Evolutionary conservation across 2,329 filamentous ascomycete species (phyloP).

Genomic region (Calonectria pseudoturangicola): DNA sequence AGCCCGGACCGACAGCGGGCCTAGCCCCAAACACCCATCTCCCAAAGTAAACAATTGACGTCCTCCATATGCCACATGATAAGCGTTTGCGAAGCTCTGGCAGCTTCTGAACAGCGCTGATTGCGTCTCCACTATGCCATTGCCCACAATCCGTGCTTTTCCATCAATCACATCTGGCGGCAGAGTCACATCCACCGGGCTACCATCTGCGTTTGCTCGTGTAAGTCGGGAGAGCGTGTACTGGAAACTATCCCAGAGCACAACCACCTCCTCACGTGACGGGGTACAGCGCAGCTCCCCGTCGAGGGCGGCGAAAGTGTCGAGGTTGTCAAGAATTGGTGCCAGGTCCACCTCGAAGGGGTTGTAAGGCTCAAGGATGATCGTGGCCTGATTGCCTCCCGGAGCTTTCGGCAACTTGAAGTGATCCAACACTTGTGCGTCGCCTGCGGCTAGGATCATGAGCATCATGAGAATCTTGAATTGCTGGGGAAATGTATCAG

Average conservation of each 20-base stretch:
- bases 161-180: slow-evolving; percentile 43
- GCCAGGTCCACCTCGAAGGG: slow-evolving; percentile 48
- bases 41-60: slow-evolving; percentile 50
- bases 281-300: slow-evolving; percentile 44
- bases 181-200: slow-evolving; percentile 46
- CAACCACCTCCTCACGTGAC: slow-evolving; percentile 45
- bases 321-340: slow-evolving; percentile 44
- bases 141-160: slow-evolving; percentile 46
- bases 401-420: slow-evolving; percentile 51
- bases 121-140: slow-evolving; percentile 39
- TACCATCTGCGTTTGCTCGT: slow-evolving; percentile 37
- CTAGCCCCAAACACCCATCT: slow-evolving; percentile 45
- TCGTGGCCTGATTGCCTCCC: not conserved
- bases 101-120: slow-evolving; percentile 47
- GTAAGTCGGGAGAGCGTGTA: slow-evolving; percentile 47
- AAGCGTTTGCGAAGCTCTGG: slow-evolving; percentile 45
- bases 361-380: slow-evolving; percentile 41
- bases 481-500: slow-evolving; percentile 46
- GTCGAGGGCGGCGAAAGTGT: slow-evolving; percentile 44
- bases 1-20: slow-evolving; percentile 38
- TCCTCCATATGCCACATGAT: slow-evolving; percentile 46
- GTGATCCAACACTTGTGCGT: slow-evolving; percentile 57
- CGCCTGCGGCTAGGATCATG: slow-evolving; percentile 58
- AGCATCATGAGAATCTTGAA: slow-evolving; percentile 50
- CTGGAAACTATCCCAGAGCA: slow-evolving; percentile 47